phyloP scores from a whole-genome alignment of 768 basidiomycete genomes.

The Mrakia frigida region DNA sequence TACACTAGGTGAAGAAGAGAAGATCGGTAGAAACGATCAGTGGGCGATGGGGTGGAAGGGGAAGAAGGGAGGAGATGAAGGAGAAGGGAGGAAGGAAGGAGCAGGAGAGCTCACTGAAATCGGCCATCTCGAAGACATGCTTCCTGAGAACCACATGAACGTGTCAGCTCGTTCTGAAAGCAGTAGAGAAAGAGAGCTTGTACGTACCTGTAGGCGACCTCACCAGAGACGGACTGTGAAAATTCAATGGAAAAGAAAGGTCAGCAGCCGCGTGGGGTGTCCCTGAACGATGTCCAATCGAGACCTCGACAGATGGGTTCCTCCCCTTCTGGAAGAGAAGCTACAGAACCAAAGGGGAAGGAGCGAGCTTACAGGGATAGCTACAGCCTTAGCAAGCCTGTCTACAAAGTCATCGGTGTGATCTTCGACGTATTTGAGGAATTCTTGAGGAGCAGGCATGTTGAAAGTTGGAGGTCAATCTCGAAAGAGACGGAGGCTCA shows the following conservation, averaged over 20 bases:
- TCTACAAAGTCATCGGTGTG: constrained; percentile 70
- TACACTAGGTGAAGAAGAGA: constrained; percentile 47
- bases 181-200: neutral
- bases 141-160: constrained; percentile 46
- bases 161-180: constrained; percentile 1
- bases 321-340: no score
- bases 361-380: constrained; percentile 56
- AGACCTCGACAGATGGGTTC: neutral
- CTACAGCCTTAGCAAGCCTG: constrained; percentile 72
- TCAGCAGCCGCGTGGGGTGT: constrained; percentile 1
- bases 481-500: neutral
- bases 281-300: neutral
- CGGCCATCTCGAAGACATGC: constrained; percentile 79
- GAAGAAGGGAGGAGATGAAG: neutral
- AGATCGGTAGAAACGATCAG: neutral
- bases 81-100: neutral
- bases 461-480: neutral
- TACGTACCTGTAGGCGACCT: constrained; percentile 38
- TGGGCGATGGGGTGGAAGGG: neutral
- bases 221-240: constrained; percentile 43
- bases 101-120: constrained; percentile 54
- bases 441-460: constrained; percentile 38
- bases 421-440: constrained; percentile 57
- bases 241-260: neutral
- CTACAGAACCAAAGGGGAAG: neutral